A percentile compares a stretch with the other conserved stretches of the same genome.
Conservation (phyloP, 2,329 filamentous ascomycete species). For the Raffaelea ambrosiae region DNA sequence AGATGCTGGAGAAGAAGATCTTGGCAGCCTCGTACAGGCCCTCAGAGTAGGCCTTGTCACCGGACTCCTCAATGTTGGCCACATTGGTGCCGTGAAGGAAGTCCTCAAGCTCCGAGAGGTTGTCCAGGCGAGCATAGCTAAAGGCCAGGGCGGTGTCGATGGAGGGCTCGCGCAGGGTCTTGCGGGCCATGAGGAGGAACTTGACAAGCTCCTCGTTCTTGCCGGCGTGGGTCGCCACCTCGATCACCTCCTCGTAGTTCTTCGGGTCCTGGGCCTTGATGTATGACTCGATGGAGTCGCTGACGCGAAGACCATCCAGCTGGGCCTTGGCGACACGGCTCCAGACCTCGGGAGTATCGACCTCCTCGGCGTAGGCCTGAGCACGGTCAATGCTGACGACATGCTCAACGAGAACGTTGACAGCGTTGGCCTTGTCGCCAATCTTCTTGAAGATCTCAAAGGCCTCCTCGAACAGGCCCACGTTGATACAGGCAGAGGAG, state of each 20-base stretch:
- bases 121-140: slow-evolving; percentile 83
- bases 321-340: slow-evolving; percentile 98
- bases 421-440: slow-evolving; percentile 76
- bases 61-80: slow-evolving; percentile 90
- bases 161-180: slow-evolving; percentile 86
- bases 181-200: slow-evolving; percentile 92
- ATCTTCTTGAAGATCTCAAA: slow-evolving; percentile 99
- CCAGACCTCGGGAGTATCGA: slow-evolving; percentile 93
- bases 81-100: slow-evolving; percentile 91
- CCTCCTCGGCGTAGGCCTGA: slow-evolving; percentile 88
- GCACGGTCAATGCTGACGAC: slow-evolving; percentile 97
- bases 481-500: slow-evolving; percentile 83
- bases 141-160: slow-evolving; percentile 94
- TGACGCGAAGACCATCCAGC: slow-evolving; percentile 86
- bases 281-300: slow-evolving; percentile 92
- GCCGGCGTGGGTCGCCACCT: slow-evolving; percentile 86
- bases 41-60: slow-evolving; percentile 95
- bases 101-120: slow-evolving; percentile 89
- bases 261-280: slow-evolving; percentile 88
- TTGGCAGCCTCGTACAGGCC: slow-evolving; percentile 93
- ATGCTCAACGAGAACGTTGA: slow-evolving; percentile 88
- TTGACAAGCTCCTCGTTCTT: slow-evolving; percentile 98
- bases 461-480: slow-evolving; percentile 91
- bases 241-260: slow-evolving; percentile 94
- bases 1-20: slow-evolving; percentile 97